phyloP scores from a whole-genome alignment of 345 rosid genomes.

The Euphorbia lathyris region DNA sequence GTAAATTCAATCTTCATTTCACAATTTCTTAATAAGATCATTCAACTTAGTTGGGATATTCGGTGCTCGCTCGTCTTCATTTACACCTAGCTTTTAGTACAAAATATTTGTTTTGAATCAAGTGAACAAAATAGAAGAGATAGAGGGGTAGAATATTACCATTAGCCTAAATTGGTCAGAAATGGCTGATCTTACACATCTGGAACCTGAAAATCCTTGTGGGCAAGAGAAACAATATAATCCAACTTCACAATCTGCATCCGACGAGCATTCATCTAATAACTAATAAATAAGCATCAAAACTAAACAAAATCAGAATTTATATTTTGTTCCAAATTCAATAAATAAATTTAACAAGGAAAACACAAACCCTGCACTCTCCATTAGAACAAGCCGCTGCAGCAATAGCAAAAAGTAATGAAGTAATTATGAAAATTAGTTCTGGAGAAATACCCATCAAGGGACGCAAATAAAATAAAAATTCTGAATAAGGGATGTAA shows the following conservation, averaged over 20 bases:
- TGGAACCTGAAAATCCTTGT: constrained; percentile 43
- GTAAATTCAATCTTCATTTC: too few species aligned
- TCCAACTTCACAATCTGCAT: constrained; percentile 60
- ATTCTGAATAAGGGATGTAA: too few species aligned
- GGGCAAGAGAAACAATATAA: constrained; percentile 55
- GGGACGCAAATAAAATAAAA: neutral
- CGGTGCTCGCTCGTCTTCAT: too few species aligned
- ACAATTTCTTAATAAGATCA: too few species aligned
- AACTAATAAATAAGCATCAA: constrained; percentile 32
- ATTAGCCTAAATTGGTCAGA: constrained; percentile 61
- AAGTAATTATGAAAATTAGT: constrained; percentile 17
- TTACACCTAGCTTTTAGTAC: too few species aligned
- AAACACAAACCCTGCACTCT: constrained; percentile 45
- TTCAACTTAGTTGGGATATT: too few species aligned
- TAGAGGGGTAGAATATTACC: constrained; percentile 29
- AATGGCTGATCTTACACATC: constrained; percentile 51
- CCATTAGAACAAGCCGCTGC: constrained; percentile 30
- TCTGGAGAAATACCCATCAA: constrained; percentile 28
- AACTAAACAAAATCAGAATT: neutral
- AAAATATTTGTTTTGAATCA: too few species aligned
- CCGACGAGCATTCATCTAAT: constrained; percentile 48
- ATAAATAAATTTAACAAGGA: neutral
- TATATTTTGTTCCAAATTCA: neutral
- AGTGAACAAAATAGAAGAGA: too few species aligned
- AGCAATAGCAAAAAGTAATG: constrained; percentile 21